Conservation (phyloP, 202 grass and related monocot species). For the Panicum virgatum region DNA sequence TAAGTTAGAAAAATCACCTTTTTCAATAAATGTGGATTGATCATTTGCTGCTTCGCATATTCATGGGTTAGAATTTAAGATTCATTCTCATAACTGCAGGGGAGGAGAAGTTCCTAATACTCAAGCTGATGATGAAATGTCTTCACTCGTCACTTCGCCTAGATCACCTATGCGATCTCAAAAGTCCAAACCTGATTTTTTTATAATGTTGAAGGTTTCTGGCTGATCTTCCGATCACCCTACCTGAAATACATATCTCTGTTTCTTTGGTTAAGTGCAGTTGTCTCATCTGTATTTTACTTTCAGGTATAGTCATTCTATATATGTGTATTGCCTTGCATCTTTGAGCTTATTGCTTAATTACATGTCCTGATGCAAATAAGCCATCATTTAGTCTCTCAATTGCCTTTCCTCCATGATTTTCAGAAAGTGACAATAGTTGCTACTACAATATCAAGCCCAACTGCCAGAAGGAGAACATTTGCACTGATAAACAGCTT, state of each 20-base stretch:
- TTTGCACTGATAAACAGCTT: conserved; percentile 97
- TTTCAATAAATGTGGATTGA: too few relatives aligned
- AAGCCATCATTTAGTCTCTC: neutral
- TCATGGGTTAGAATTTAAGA: conserved; percentile 3
- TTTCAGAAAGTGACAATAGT: conserved; percentile 93
- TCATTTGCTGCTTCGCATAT: neutral
- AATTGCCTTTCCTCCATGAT: conserved; percentile 11
- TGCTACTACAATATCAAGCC: conserved; percentile 70
- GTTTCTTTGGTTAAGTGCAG: conserved; percentile 80
- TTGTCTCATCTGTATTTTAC: conserved; percentile 83
- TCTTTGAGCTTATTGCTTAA: neutral
- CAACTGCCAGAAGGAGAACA: conserved; percentile 75
- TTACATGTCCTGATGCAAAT: neutral
- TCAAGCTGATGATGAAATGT: conserved; percentile 53
- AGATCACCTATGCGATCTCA: conserved; percentile 42
- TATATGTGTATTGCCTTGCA: neutral
- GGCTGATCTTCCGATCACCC: conserved; percentile 62
- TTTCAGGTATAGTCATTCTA: conserved; percentile 61
- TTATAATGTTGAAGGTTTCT: conserved; percentile 79
- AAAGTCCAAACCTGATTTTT: conserved; percentile 53
- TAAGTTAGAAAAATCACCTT: neutral
- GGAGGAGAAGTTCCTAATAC: conserved; percentile 20
- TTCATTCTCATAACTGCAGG: conserved; percentile 19
- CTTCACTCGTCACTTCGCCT: conserved; percentile 64
- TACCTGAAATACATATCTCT: conserved; percentile 74